These are phyloP conservation scores for Sistotremastrum suecicum DNA, from an alignment of 768 basidiomycete genomes.

Conservation along the genomic window DNA sequence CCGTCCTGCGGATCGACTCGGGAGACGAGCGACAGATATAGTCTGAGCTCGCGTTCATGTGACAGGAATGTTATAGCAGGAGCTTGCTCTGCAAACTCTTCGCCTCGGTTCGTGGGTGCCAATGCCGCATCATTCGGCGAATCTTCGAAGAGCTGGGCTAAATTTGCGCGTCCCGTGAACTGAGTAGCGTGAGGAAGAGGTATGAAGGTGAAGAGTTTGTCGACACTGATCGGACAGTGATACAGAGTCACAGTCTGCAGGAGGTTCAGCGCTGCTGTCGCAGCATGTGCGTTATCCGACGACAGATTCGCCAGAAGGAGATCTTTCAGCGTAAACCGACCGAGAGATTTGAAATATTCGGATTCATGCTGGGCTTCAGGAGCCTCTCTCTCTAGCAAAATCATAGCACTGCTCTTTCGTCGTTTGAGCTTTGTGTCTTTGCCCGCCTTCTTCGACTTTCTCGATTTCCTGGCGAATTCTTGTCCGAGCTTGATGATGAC, in stretches of 20 bases:
- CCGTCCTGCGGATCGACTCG: slow-evolving; percentile 58
- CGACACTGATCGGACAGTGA: slow-evolving; percentile 50
- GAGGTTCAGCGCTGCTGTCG: slow-evolving; percentile 68
- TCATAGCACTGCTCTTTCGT: slow-evolving; percentile 82
- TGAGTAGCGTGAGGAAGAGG: slow-evolving; percentile 60
- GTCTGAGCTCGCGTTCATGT: slow-evolving; percentile 70
- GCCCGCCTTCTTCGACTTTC: slow-evolving; percentile 16
- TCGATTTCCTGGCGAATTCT: slow-evolving; percentile 20
- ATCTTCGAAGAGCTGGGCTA: not conserved
- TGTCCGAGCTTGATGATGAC: slow-evolving; percentile 23
- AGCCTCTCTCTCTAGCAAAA: slow-evolving; percentile 75
- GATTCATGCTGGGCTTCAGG: slow-evolving; percentile 56
- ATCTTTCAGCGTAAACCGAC: slow-evolving; percentile 86
- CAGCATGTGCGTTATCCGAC: slow-evolving; percentile 48
- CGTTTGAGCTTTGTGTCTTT: slow-evolving; percentile 35
- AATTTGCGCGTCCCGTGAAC: slow-evolving; percentile 46
- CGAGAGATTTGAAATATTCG: slow-evolving; percentile 77
- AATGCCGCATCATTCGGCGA: slow-evolving; percentile 7
- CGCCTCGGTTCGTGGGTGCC: too few species aligned
- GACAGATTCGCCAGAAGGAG: slow-evolving; percentile 67
- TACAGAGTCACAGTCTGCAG: slow-evolving; percentile 59
- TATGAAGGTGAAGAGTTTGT: slow-evolving; percentile 57
- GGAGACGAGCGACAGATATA: slow-evolving; percentile 70
- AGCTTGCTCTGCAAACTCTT: slow-evolving; percentile 18
- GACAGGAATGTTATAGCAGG: slow-evolving; percentile 67